Percentiles rank a stretch among this genome's conserved stretches.
phyloP scores from a whole-genome alignment of 176 grass and related monocot species.

The Olyra latifolia region DNA sequence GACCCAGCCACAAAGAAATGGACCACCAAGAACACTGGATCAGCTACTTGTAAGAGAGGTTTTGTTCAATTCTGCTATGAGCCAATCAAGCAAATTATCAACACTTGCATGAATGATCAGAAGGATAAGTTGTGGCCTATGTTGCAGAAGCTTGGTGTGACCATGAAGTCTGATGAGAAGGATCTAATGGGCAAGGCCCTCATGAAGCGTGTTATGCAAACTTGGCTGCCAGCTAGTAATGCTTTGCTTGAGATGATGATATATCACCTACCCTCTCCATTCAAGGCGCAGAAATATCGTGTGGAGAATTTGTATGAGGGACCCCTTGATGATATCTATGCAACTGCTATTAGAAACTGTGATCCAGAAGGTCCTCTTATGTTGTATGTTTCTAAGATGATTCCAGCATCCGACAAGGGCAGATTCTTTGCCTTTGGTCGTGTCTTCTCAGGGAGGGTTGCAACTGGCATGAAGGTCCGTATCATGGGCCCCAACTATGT shows the following conservation, averaged over 20 bases:
- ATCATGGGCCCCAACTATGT: slow-evolving; percentile 92
- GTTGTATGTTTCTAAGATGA: slow-evolving; percentile 96
- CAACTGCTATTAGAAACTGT: slow-evolving; percentile 80
- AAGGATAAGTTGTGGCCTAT: slow-evolving; percentile 92
- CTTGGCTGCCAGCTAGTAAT: slow-evolving; percentile 72
- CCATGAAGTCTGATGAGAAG: slow-evolving; percentile 77
- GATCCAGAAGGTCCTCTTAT: slow-evolving; percentile 87
- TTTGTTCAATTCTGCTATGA: slow-evolving; percentile 89
- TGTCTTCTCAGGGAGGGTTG: slow-evolving; percentile 71
- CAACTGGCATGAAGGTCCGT: slow-evolving; percentile 84
- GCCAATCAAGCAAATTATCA: slow-evolving; percentile 86
- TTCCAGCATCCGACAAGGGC: slow-evolving; percentile 86
- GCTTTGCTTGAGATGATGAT: slow-evolving; percentile 92
- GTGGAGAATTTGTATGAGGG: slow-evolving; percentile 85
- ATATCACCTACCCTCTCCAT: slow-evolving; percentile 75
- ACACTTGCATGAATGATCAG: slow-evolving; percentile 78
- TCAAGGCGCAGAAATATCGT: slow-evolving; percentile 70
- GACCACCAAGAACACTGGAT: slow-evolving; percentile 61
- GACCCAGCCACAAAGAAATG: slow-evolving; percentile 84
- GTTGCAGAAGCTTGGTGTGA: slow-evolving; percentile 70
- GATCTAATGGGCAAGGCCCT: slow-evolving; percentile 72
- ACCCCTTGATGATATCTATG: slow-evolving; percentile 74
- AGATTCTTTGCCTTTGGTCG: slow-evolving; percentile 85
- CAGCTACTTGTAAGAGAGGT: slow-evolving; percentile 72
- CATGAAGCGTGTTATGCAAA: slow-evolving; percentile 92